phyloP scores from a whole-genome alignment of 805 yeast species.

The Myxozyma vanderwaltii region DNA sequence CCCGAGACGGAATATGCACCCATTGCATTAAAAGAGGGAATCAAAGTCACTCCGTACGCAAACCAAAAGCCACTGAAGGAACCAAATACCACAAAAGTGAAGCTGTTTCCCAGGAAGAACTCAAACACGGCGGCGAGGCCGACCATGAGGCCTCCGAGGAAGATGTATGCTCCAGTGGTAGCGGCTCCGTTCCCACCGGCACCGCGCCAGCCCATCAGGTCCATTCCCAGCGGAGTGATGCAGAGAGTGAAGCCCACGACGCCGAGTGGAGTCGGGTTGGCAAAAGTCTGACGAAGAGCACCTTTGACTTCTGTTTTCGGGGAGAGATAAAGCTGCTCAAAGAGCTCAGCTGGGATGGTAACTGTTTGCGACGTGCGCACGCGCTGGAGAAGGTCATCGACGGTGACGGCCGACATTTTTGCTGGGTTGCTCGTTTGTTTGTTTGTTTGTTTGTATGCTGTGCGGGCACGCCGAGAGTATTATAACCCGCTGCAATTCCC shows the following conservation, averaged over 20 bases:
- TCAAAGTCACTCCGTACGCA: conserved; percentile 24
- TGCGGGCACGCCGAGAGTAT: no score
- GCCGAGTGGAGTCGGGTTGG: conserved; percentile 30
- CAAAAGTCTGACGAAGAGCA: conserved; percentile 27
- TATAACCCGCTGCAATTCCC: no score
- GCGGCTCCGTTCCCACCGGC: conserved; percentile 34
- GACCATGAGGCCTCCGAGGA: conserved; percentile 25
- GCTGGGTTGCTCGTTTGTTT: no score
- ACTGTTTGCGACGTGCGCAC: conserved; percentile 27
- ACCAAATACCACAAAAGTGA: conserved; percentile 31
- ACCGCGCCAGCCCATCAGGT: conserved; percentile 32
- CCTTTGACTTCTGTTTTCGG: conserved; percentile 26
- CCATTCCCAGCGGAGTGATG: conserved; percentile 22
- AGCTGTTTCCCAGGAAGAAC: conserved; percentile 34
- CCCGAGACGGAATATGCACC: conserved; percentile 31
- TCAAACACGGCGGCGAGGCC: conserved; percentile 27
- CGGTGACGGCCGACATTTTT: no score
- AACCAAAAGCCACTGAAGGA: conserved; percentile 30
- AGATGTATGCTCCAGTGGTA: conserved; percentile 22
- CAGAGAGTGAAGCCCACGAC: conserved; percentile 14
- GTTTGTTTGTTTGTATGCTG: no score
- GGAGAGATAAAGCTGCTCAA: conserved; percentile 29
- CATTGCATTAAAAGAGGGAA: conserved; percentile 27
- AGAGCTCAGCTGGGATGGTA: conserved; percentile 30
- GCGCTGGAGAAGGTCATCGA: conserved; percentile 25